phyloP scores from a whole-genome alignment of 306 rosid species.

The Canavalia ensiformis region DNA sequence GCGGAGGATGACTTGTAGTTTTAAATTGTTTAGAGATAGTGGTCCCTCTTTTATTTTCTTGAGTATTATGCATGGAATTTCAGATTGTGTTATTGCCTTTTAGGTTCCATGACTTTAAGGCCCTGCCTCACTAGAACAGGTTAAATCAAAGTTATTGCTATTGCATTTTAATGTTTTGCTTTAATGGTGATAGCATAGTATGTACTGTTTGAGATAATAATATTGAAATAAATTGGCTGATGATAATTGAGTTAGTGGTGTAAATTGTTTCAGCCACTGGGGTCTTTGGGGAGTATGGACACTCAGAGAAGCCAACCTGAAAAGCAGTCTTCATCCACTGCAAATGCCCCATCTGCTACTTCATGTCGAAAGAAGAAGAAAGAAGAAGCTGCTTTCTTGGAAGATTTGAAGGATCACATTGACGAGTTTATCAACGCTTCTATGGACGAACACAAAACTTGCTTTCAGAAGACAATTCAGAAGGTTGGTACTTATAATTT shows the following conservation, averaged over 20 bases:
- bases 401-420: conserved; percentile 88
- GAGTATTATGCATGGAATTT: neutral
- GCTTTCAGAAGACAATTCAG: conserved; percentile 81
- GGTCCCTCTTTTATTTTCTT: neutral
- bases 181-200: neutral
- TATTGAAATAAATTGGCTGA: conserved; percentile 17
- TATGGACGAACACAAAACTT: conserved; percentile 87
- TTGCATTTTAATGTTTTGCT: neutral
- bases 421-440: conserved; percentile 89
- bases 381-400: conserved; percentile 79
- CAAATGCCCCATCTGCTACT: conserved; percentile 52
- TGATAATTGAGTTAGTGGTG: conserved; percentile 15
- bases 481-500: conserved; percentile 60
- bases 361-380: conserved; percentile 87
- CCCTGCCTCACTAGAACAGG: neutral
- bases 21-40: neutral
- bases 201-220: neutral
- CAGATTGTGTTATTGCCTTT: neutral
- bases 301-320: conserved; percentile 58
- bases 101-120: conserved; percentile 13
- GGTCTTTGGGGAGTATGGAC: conserved; percentile 62
- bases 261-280: conserved; percentile 41
- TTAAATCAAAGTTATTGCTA: neutral
- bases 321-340: conserved; percentile 52
- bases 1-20: neutral